These are phyloP conservation scores for Pachyrhizus erosus DNA, from an alignment of 306 rosid species.

Conservation along the genomic window DNA sequence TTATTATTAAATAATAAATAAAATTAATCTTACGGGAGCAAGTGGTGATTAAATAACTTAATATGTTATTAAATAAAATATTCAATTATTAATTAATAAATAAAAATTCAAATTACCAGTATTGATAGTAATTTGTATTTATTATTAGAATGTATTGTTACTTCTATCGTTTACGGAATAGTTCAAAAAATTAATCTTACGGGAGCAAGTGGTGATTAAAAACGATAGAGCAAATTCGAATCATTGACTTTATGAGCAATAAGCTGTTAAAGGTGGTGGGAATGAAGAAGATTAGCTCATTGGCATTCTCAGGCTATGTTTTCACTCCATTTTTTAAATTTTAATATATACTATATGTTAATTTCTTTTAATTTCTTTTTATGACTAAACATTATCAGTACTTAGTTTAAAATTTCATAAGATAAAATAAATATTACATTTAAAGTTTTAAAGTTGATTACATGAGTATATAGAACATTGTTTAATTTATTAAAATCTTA, in stretches of 20 bases:
- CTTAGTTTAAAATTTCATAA: too few relatives aligned
- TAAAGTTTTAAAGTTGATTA: neutral
- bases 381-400: neutral
- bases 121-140: neutral
- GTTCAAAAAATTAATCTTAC: neutral
- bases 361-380: neutral
- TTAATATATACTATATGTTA: neutral
- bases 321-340: neutral
- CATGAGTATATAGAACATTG: too few relatives aligned
- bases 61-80: too few relatives aligned
- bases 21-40: too few relatives aligned
- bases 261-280: neutral
- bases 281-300: neutral
- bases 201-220: neutral
- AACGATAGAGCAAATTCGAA: neutral
- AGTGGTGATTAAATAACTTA: too few relatives aligned
- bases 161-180: neutral
- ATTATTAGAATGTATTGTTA: neutral
- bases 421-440: neutral
- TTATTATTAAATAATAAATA: too few relatives aligned
- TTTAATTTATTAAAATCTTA: neutral
- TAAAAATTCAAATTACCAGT: too few relatives aligned
- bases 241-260: neutral
- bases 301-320: neutral
- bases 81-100: too few relatives aligned